These are phyloP conservation scores for Curvularia sp. DNA, from an alignment of 2,329 filamentous ascomycete species.

Conservation along the genomic window DNA sequence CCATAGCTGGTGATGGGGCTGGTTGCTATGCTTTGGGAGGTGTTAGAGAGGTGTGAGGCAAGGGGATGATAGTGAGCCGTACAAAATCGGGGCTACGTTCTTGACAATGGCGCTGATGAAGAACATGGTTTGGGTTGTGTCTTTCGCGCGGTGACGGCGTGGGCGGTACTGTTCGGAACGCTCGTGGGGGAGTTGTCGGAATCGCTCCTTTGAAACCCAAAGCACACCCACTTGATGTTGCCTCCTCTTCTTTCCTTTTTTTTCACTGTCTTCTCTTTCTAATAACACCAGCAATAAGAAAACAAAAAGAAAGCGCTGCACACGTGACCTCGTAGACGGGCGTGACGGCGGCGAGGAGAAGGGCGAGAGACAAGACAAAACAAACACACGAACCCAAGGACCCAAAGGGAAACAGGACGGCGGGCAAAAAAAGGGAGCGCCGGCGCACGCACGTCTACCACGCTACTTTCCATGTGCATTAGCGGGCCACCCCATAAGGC, in stretches of 20 bases:
- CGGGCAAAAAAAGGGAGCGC: not conserved
- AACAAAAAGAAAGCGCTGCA: not conserved
- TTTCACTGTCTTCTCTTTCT: not conserved
- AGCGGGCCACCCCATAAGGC: not conserved
- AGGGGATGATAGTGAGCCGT: constrained; percentile 33
- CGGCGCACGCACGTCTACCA: too few species aligned
- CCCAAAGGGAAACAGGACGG: not conserved
- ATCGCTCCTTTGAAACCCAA: not conserved
- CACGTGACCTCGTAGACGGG: constrained; percentile 7
- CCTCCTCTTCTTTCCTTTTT: not conserved
- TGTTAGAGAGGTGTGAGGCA: not conserved
- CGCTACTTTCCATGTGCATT: not conserved
- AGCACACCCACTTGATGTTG: not conserved
- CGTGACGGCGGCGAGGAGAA: not conserved
- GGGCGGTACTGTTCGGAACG: constrained; percentile 12
- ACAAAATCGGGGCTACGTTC: constrained; percentile 51
- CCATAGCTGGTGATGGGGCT: constrained; percentile 71
- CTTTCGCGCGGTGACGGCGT: not conserved
- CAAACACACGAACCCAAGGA: not conserved
- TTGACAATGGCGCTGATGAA: constrained; percentile 47
- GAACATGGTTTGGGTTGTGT: constrained; percentile 36
- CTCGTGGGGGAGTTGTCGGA: constrained; percentile 6
- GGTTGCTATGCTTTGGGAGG: constrained; percentile 60
- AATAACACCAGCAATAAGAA: not conserved
- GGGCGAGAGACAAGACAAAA: not conserved